Base-by-base conservation (phyloP, 1,284 basidiomycete species). In the Mixia osmundae region DNA sequence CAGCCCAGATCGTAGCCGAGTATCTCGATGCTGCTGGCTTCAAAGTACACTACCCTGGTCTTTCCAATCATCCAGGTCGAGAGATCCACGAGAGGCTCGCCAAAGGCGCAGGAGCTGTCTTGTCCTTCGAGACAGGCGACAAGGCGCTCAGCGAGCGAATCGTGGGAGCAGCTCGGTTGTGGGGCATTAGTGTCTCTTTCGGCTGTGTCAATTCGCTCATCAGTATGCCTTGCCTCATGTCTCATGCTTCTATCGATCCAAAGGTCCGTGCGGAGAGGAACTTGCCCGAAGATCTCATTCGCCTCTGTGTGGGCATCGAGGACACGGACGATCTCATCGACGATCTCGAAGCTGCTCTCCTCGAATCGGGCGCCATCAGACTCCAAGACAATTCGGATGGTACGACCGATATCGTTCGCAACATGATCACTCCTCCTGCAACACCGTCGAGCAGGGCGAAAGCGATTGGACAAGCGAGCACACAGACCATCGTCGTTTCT, bases 141-240 rank as follows among this genome's bases (percentile, higher is more conserved):
- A 85, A 83, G 54, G 71, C 68, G 37, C 56, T 94, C 40, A 87
- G 79, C 52, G 85, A 95, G 59, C 69, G 75, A 41, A 80, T 97
- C 44, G 85, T 97, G 7, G 85, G 77, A 5, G 76, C 74, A 1
- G 79, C 89, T 7, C 67, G 82, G 33, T 62, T 99, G 22, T 97
- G 89, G 87, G 83, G 89, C 23, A 94, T 99, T 53, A 83, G 76
- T 45, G 91, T 97, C 49, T 85, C 79, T 50, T 97, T 99, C 55
- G 91, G 91, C 22, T 87, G 82, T 47, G 87, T 99, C 48, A 97
- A 99, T 64, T 83, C 77, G 53, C 60, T 99, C 54, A 97, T 97
- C 59, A 87, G 80, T 49, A 97, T 99, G 91, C 91, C 91, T 30
- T 97, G 91, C 57, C 72, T 87, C 48, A 97, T 99, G 91, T 91